Evolutionary conservation across 108 stramenopile species (phyloP).

Genomic region (Pelagomonas calceolata): DNA sequence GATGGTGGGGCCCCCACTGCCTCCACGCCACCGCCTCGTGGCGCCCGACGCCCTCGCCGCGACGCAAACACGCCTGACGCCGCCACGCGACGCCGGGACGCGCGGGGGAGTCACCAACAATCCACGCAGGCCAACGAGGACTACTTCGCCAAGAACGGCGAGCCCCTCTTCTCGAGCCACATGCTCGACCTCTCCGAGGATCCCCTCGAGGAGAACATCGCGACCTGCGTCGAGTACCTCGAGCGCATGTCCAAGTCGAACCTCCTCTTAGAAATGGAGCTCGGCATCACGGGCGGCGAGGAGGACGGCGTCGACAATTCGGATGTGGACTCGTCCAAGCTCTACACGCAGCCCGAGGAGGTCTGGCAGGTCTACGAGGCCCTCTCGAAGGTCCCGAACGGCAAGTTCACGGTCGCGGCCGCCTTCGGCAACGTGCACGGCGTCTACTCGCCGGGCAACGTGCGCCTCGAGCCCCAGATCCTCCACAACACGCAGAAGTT

Average conservation of each 20-base stretch:
- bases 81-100: no score
- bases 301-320: slow-evolving; percentile 92
- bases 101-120: no score
- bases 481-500: slow-evolving; percentile 76
- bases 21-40: no score
- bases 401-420: slow-evolving; percentile 75
- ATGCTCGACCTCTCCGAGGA: slow-evolving; percentile 96
- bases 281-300: slow-evolving; percentile 92
- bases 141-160: slow-evolving; percentile 58
- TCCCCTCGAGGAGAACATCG: slow-evolving; percentile 89
- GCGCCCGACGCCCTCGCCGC: no score
- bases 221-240: slow-evolving; percentile 83
- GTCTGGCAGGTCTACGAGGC: slow-evolving; percentile 75
- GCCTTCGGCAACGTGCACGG: slow-evolving; percentile 92
- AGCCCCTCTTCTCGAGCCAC: slow-evolving; percentile 86
- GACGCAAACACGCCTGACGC: no score
- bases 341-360: slow-evolving; percentile 93
- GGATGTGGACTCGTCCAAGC: slow-evolving; percentile 71
- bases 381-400: slow-evolving; percentile 65
- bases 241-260: slow-evolving; percentile 74
- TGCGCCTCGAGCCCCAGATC: slow-evolving; percentile 80
- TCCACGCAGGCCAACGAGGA: slow-evolving; percentile 63
- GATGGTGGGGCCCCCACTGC: no score
- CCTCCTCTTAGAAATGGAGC: slow-evolving; percentile 89
- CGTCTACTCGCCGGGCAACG: slow-evolving; percentile 90